Base-by-base conservation (phyloP, 768 basidiomycete genomes). In the Lentinus brumalis region DNA sequence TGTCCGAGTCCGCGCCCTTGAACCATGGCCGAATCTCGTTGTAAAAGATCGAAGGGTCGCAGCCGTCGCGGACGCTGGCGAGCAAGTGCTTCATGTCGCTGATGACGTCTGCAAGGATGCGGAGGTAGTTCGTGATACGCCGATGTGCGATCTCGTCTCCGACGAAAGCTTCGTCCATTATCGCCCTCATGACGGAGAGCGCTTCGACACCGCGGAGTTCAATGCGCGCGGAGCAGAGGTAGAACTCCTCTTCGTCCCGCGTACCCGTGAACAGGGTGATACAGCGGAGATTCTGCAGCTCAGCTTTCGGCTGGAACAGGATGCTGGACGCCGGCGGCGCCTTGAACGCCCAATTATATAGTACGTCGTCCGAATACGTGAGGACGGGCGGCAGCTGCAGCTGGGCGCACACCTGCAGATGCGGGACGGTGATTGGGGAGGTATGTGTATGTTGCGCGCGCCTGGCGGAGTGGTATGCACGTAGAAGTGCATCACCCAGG, bases 281-380 rank as follows among this genome's bases (percentile, higher is more conserved):
- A 60, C 81, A 83, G 46, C 82, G 81, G 53, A 95, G 78, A 68
- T 92, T 87, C 56, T 86, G 75, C 5, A 83, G 73, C 32, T 75
- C 76, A 1, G 81, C 78, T 7, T 70, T 76, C 1, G 79, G 77
- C 31, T 59, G 44, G 26, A 62, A 57, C 21, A 60, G 54, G 6
- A 46, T n/a, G 40, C 51, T 31, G 3, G 65, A 50, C 42, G 60
- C 31, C n/a, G 68, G 60, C 14, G 64, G 59, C 7, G n/a, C 50
- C 47, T 69, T 73, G 61, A 70, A 70, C 5, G 67, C 71, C 88
- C 89, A 92, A 71, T 96, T 96, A 76, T 94, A 97, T 30, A 97
- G 82, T 8, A 97, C 94, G 31, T 88, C 89, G 71, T 96, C 94
- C 10, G 94, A 88, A 71, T 94, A 97, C 4, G 94, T 97, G 59